phyloP scores from a whole-genome alignment of 768 basidiomycete genomes.

The Mycena belliarum region DNA sequence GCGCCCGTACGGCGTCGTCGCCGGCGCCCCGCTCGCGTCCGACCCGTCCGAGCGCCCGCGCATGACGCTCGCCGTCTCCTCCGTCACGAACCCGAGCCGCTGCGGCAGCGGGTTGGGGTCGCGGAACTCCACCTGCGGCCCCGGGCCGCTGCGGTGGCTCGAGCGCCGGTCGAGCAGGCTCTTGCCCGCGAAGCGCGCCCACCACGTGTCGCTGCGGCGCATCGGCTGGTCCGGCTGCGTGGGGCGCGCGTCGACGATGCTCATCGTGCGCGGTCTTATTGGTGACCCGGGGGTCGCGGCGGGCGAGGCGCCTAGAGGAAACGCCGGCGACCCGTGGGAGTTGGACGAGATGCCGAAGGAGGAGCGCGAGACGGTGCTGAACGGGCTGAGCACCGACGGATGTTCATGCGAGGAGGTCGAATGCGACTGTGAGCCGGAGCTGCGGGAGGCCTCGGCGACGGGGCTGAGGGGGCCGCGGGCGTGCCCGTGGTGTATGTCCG shows the following conservation, averaged over 20 bases:
- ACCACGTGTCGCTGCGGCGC: slow-evolving; percentile 75
- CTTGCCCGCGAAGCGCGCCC: slow-evolving; percentile 69
- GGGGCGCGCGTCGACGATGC: slow-evolving; percentile 31
- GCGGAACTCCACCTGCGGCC: slow-evolving; percentile 53
- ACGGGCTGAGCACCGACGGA: slow-evolving; percentile 38
- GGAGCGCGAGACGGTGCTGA: slow-evolving; percentile 23
- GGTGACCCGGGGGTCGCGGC: slow-evolving; percentile 1
- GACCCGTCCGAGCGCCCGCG: slow-evolving; percentile 17
- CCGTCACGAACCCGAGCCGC: slow-evolving; percentile 61
- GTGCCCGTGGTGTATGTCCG: slow-evolving; percentile 8
- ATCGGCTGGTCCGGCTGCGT: slow-evolving; percentile 47
- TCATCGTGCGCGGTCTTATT: slow-evolving; percentile 6
- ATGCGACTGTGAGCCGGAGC: slow-evolving; percentile 27
- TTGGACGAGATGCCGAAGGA: slow-evolving; percentile 18
- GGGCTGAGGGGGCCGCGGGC: slow-evolving; percentile 29
- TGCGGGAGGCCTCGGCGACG: slow-evolving; percentile 33
- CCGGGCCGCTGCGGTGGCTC: slow-evolving; percentile 37
- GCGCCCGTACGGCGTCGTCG: slow-evolving; percentile 12
- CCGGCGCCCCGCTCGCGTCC: background rate
- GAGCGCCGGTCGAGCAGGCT: slow-evolving; percentile 60
- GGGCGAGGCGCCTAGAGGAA: slow-evolving; percentile 13
- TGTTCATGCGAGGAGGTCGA: slow-evolving; percentile 28
- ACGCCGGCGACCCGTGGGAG: slow-evolving; percentile 15
- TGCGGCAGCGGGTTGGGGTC: slow-evolving; percentile 80
- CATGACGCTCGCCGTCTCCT: slow-evolving; percentile 25